Percentiles rank a stretch among this genome's conserved stretches.
Conservation (phyloP, 2,329 filamentous ascomycete genomes). For the Epichloe hybrida region DNA sequence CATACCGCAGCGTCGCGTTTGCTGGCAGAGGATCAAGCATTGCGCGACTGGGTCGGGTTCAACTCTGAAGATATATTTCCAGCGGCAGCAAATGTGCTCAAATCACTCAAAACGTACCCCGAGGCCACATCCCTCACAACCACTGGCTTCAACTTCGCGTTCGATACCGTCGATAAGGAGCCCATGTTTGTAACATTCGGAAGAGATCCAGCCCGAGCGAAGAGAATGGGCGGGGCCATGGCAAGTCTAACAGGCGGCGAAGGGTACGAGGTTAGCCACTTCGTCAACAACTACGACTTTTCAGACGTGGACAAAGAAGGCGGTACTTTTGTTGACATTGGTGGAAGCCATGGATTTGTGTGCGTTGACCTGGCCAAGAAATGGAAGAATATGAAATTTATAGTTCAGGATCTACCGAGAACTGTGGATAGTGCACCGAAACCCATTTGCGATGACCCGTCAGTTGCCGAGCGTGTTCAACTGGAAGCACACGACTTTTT, state of each 20-base stretch:
- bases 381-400: slow-evolving; percentile 37
- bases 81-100: slow-evolving; percentile 31
- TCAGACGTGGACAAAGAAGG: slow-evolving; percentile 26
- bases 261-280: slow-evolving; percentile 39
- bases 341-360: slow-evolving; percentile 45
- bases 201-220: slow-evolving; percentile 31
- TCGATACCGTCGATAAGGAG: slow-evolving; percentile 34
- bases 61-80: slow-evolving; percentile 40
- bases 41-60: slow-evolving; percentile 42
- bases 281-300: slow-evolving; percentile 42
- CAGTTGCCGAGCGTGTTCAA: slow-evolving; percentile 25
- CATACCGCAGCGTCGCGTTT: slow-evolving; percentile 41
- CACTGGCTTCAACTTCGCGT: slow-evolving; percentile 38
- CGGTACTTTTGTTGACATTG: slow-evolving; percentile 43
- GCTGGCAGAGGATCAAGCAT: slow-evolving; percentile 32
- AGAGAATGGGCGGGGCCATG: slow-evolving; percentile 43
- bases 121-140: slow-evolving; percentile 33
- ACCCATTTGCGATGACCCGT: slow-evolving; percentile 25
- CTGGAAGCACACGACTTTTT: slow-evolving; percentile 45
- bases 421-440: slow-evolving; percentile 33
- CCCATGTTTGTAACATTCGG: slow-evolving; percentile 41
- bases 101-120: slow-evolving; percentile 30
- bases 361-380: slow-evolving; percentile 37
- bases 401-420: slow-evolving; percentile 41
- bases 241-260: slow-evolving; percentile 38